A percentile compares a stretch with the other conserved stretches of the same genome.
Conservation (phyloP, 2,329 filamentous ascomycete genomes). For the Pleurostoma richardsiae region DNA sequence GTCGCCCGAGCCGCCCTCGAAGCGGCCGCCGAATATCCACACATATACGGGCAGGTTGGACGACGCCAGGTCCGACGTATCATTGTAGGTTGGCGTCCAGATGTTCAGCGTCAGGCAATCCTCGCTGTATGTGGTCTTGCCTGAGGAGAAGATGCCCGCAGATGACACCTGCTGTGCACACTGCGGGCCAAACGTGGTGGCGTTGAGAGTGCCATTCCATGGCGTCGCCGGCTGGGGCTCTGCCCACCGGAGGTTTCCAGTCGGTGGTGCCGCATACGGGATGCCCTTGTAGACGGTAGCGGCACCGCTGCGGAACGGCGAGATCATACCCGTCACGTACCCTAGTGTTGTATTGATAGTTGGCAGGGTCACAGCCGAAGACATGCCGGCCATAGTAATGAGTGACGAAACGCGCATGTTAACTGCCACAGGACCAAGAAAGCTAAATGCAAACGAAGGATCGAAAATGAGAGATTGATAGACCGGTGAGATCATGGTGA, state of each 20-base stretch:
- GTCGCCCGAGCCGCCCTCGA: slow-evolving; percentile 33
- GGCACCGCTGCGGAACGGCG: too few relatives aligned
- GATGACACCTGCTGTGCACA: slow-evolving; percentile 18
- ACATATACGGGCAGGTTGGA: slow-evolving; percentile 33
- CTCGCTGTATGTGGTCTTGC: slow-evolving; percentile 36
- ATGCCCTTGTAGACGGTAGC: slow-evolving; percentile 39
- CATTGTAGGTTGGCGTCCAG: slow-evolving; percentile 36
- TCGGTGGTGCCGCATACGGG: slow-evolving; percentile 64
- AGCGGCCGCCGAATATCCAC: slow-evolving; percentile 45
- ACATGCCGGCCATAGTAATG: too few relatives aligned
- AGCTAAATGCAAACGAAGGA: too few relatives aligned
- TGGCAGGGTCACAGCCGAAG: too few relatives aligned
- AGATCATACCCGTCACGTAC: too few relatives aligned
- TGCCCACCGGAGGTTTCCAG: slow-evolving; percentile 59
- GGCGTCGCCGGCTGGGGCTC: slow-evolving; percentile 57
- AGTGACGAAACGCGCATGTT: too few relatives aligned
- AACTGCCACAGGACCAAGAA: too few relatives aligned
- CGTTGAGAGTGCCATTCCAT: slow-evolving; percentile 36
- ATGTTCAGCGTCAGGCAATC: slow-evolving; percentile 68
- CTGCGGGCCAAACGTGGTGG: slow-evolving; percentile 31
- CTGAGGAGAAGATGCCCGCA: slow-evolving; percentile 19
- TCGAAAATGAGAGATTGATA: too few relatives aligned
- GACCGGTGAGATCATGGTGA: too few relatives aligned
- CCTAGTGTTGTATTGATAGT: too few relatives aligned
- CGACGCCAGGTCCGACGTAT: too few relatives aligned